phyloP scores from a whole-genome alignment of 306 rosid species.

The Cicer bijugum region DNA sequence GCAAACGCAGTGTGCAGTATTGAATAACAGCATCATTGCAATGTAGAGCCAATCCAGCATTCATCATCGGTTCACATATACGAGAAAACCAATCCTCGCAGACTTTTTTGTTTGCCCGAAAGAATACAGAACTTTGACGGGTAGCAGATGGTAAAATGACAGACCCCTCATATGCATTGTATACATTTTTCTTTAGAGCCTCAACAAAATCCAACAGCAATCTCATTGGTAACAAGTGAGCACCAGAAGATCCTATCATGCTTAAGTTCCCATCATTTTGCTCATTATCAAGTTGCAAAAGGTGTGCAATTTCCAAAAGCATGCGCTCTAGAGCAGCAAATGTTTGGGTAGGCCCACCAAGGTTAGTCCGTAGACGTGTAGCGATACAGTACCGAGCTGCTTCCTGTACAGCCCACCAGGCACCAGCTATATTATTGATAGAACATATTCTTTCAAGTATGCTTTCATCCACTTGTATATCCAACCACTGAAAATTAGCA shows the following conservation, averaged over 20 bases:
- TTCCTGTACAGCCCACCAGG: constrained; percentile 96
- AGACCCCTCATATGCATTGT: constrained; percentile 96
- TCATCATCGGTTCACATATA: constrained; percentile 98
- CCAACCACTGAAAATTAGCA: constrained; percentile 66
- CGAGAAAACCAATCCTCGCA: constrained; percentile 99
- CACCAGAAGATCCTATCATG: constrained; percentile 94
- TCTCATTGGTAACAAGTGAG: constrained; percentile 93
- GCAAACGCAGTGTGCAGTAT: constrained; percentile 79
- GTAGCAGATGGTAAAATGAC: constrained; percentile 72
- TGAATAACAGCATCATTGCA: constrained; percentile 87
- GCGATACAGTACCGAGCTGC: constrained; percentile 91
- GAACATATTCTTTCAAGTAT: constrained; percentile 73
- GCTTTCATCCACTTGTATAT: constrained; percentile 75
- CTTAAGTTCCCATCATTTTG: constrained; percentile 89
- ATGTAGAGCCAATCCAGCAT: constrained; percentile 93
- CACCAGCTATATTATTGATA: constrained; percentile 86
- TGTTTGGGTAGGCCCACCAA: constrained; percentile 98
- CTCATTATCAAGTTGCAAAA: constrained; percentile 84
- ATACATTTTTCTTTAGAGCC: constrained; percentile 91
- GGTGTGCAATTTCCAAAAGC: constrained; percentile 91
- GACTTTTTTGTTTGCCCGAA: constrained; percentile 93
- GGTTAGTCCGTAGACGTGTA: constrained; percentile 87
- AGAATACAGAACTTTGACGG: constrained; percentile 87
- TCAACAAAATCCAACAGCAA: constrained; percentile 85
- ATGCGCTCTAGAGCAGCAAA: constrained; percentile 93